phyloP scores from a whole-genome alignment of 2,329 filamentous ascomycete genomes.

The Talaromyces sp. region DNA sequence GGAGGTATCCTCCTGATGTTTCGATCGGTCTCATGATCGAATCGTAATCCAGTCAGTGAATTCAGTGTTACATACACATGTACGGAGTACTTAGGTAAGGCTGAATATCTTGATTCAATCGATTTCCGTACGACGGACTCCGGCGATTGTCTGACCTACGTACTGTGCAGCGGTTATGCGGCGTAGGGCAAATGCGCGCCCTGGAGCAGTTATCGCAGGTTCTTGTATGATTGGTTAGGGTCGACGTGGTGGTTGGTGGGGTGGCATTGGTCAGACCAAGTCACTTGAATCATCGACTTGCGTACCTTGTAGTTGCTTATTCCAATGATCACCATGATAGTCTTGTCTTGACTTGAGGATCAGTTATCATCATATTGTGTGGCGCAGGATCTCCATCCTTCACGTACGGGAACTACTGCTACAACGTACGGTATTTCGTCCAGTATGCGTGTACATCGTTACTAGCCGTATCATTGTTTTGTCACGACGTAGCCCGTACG shows the following conservation, averaged over 20 bases:
- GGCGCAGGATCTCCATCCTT: neutral
- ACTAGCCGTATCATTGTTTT: neutral
- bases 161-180: neutral
- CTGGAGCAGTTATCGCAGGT: neutral
- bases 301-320: neutral
- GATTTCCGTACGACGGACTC: neutral
- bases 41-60: neutral
- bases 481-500: neutral
- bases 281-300: neutral
- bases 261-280: neutral
- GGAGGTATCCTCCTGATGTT: neutral
- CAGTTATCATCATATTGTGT: neutral
- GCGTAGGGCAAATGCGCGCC: slow-evolving; percentile 3
- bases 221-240: neutral
- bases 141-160: neutral
- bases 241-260: neutral
- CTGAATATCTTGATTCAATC: neutral
- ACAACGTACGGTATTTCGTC: neutral
- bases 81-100: neutral
- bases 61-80: too few relatives aligned
- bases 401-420: neutral
- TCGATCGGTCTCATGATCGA: neutral
- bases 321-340: neutral
- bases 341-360: neutral
- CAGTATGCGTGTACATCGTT: neutral